phyloP scores from a whole-genome alignment of 352 stramenopile species.

The Elongisporangium prolatum region DNA sequence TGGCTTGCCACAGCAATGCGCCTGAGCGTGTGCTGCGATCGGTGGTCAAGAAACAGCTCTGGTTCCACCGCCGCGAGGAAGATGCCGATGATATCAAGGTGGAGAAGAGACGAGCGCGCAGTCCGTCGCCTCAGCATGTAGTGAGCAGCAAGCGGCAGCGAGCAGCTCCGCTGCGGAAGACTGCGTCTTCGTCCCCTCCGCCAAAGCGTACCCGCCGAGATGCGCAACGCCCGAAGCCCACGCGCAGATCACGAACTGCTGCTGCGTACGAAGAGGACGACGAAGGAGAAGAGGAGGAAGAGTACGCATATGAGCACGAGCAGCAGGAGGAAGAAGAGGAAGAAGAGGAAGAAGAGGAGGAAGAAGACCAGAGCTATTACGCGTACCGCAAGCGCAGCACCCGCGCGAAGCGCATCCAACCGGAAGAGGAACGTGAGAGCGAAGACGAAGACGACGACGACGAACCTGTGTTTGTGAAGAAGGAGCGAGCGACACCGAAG shows the following conservation, averaged over 20 bases:
- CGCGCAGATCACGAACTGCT: no score
- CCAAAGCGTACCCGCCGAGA: not conserved
- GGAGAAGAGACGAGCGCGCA: not conserved
- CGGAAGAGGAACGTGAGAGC: slow-evolving; percentile 9
- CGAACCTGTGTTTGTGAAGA: not conserved
- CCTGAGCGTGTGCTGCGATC: slow-evolving; percentile 39
- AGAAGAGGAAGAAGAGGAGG: slow-evolving; percentile 20
- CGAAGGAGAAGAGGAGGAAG: slow-evolving; percentile 10
- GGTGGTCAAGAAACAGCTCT: slow-evolving; percentile 65
- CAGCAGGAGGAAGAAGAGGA: slow-evolving; percentile 11
- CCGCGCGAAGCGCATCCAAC: slow-evolving; percentile 2
- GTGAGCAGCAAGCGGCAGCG: no score
- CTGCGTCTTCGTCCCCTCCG: no score
- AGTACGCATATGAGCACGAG: slow-evolving; percentile 8
- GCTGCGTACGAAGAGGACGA: slow-evolving; percentile 5
- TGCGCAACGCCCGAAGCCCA: not conserved
- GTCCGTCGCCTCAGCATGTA: no score
- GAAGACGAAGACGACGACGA: slow-evolving; percentile 2
- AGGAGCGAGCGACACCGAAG: no score
- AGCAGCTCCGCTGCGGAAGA: no score
- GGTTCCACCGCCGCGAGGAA: slow-evolving; percentile 32
- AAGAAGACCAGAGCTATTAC: slow-evolving; percentile 13
- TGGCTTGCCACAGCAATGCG: slow-evolving; percentile 55
- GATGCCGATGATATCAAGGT: slow-evolving; percentile 5
- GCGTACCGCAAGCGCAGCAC: not conserved